phyloP scores from a whole-genome alignment of 1,284 basidiomycete species.

The Ganoderma lingzhi region DNA sequence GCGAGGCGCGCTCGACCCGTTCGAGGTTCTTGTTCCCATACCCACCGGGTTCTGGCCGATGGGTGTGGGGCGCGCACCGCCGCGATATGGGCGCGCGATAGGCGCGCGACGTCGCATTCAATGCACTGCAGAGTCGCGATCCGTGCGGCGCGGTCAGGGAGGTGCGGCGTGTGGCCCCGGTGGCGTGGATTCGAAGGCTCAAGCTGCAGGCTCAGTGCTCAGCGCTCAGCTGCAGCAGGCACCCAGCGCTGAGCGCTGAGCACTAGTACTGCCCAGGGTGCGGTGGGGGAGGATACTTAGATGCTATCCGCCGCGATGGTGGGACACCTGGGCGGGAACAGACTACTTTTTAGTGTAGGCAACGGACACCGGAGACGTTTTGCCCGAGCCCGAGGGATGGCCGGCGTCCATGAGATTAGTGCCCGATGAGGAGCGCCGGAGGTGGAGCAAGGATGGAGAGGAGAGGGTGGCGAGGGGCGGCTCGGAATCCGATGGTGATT shows the following conservation, averaged over 20 bases:
- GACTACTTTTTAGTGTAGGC: background rate
- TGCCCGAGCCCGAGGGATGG: background rate
- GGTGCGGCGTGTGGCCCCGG: background rate
- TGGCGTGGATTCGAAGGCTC: constrained; percentile 3
- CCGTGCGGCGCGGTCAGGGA: constrained; percentile 1
- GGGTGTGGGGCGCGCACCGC: background rate
- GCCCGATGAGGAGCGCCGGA: background rate
- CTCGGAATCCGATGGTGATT: constrained; percentile 11
- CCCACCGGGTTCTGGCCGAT: constrained; percentile 23
- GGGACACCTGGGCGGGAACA: background rate
- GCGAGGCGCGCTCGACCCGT: background rate
- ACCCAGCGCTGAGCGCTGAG: background rate
- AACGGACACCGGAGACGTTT: background rate
- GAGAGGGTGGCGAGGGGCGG: background rate
- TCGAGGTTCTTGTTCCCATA: constrained; percentile 19
- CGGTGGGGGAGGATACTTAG: background rate
- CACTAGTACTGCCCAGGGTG: too few relatives aligned
- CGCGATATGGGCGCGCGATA: background rate
- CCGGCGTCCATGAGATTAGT: background rate
- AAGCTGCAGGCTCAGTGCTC: background rate
- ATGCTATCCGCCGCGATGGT: background rate
- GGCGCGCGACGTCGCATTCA: constrained; percentile 7
- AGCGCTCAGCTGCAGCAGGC: background rate
- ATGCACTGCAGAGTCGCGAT: background rate
- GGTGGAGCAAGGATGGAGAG: constrained; percentile 9